Base-by-base conservation (phyloP, 2,329 filamentous ascomycete species). In the Tolypocladium amazonense region DNA sequence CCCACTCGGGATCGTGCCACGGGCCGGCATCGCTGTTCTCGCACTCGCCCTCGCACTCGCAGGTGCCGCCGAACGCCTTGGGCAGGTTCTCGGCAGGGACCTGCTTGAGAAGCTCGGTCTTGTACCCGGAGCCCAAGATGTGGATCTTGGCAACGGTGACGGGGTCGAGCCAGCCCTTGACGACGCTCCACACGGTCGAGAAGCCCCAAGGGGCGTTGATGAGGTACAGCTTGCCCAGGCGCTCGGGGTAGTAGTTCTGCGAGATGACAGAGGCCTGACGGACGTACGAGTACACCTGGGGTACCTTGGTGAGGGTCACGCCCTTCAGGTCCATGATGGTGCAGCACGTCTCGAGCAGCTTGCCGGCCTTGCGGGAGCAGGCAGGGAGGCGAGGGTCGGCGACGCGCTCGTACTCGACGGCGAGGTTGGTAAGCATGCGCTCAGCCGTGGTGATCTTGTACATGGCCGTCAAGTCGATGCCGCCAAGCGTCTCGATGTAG, bases 181-280 rank as follows among this genome's bases (percentile, higher is more conserved):
- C 84, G 60, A 95, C 82, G 72, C 78, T 82, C 83, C 94, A 99
- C 64, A 92, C 89, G 66, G 83, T 83, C 63, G 88, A 88, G 82
- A 97, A 97, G 33, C 92, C 92, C 92, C 92, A 97, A 25, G 92
- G 92, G 3, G 93, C 90, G 77, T 99, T 99, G 86, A 99, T 97
- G 68, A 99, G 79, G 82, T 96, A 99, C 72, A 99, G 83, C 77
- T 92, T 92, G 70, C 94, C 94, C 61, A 99, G 82, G 61, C 94
- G 90, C 82, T 99, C 94, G 9, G 94, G 94, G 79, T 99, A 99
- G 85, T 97, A 96, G 84, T 97, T 96, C 78, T 97, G 94, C 65
- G 90, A 96, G 77, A 99, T 90, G 73, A 80, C 87, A 39, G 91
- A 94, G 54, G 91, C 92, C 72, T 88, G 84, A 69, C 85, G 85